phyloP scores from a whole-genome alignment of 192 early-diverging fungal species.

The Entomortierella parvispora region DNA sequence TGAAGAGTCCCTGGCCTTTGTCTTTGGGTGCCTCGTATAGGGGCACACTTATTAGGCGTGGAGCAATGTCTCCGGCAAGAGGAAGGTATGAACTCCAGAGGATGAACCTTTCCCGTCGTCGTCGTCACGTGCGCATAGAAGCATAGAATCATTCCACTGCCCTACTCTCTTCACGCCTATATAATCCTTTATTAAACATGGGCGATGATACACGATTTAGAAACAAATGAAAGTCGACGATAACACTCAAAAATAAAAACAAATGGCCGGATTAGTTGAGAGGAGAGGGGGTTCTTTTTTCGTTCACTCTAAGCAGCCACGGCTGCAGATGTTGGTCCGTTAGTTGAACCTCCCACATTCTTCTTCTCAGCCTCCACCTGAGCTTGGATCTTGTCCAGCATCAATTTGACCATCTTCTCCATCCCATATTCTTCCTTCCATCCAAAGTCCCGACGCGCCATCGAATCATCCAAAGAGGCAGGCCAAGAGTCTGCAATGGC shows the following conservation, averaged over 20 bases:
- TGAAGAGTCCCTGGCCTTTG: too few relatives aligned
- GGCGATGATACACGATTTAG: too few relatives aligned
- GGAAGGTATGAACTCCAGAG: too few relatives aligned
- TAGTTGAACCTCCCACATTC: background rate
- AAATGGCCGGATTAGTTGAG: background rate
- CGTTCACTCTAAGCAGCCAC: constrained; percentile 19
- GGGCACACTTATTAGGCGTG: too few relatives aligned
- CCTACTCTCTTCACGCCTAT: too few relatives aligned
- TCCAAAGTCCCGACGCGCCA: constrained; percentile 70
- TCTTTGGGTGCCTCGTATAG: too few relatives aligned
- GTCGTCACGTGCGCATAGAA: too few relatives aligned
- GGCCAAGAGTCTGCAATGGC: constrained; percentile 77
- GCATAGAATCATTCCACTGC: too few relatives aligned
- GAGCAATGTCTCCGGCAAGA: too few relatives aligned
- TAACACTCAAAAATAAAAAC: background rate
- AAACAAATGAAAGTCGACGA: too few relatives aligned
- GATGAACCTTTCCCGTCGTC: too few relatives aligned
- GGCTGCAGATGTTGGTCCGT: constrained; percentile 16
- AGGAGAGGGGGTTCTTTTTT: background rate
- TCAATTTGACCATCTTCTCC: constrained; percentile 66
- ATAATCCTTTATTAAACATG: too few relatives aligned
- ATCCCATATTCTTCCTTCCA: constrained; percentile 70
- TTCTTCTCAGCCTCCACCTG: constrained; percentile 54
- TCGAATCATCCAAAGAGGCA: constrained; percentile 64
- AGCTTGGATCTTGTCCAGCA: constrained; percentile 66